These are phyloP conservation scores for Crotalaria pallida DNA, from an alignment of 306 rosid species.

Conservation along the genomic window DNA sequence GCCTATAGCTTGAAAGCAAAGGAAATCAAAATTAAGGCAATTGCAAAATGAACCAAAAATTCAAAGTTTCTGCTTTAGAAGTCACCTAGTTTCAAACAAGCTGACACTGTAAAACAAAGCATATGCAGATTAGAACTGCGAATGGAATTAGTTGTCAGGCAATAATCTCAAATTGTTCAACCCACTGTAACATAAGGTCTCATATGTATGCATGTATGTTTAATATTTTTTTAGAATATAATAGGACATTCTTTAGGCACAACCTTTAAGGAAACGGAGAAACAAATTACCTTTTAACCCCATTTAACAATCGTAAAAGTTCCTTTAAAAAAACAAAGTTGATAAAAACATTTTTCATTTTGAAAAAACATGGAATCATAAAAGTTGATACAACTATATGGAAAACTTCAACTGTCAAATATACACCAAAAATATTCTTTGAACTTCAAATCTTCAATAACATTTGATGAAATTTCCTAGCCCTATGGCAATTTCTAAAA, in stretches of 20 bases:
- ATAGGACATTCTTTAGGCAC: no score
- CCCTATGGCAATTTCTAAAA: conserved; percentile 3
- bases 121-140: not conserved
- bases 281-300: not conserved
- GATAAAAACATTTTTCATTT: no score
- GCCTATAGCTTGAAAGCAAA: not conserved
- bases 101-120: no score
- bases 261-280: no score
- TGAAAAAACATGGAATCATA: not conserved
- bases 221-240: no score
- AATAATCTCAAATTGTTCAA: not conserved
- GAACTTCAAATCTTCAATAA: conserved; percentile 3
- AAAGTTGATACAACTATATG: not conserved
- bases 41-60: not conserved
- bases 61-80: not conserved
- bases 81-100: not conserved
- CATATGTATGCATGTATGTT: no score
- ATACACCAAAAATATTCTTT: conserved; percentile 5
- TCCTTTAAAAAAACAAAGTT: no score
- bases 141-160: not conserved
- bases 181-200: not conserved
- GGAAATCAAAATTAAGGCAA: not conserved
- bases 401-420: conserved; percentile 9
- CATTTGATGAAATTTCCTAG: not conserved
- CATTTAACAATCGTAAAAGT: not conserved